Evolutionary conservation across 768 basidiomycete genomes (phyloP).

Genomic region (Agaricus bisporus): DNA sequence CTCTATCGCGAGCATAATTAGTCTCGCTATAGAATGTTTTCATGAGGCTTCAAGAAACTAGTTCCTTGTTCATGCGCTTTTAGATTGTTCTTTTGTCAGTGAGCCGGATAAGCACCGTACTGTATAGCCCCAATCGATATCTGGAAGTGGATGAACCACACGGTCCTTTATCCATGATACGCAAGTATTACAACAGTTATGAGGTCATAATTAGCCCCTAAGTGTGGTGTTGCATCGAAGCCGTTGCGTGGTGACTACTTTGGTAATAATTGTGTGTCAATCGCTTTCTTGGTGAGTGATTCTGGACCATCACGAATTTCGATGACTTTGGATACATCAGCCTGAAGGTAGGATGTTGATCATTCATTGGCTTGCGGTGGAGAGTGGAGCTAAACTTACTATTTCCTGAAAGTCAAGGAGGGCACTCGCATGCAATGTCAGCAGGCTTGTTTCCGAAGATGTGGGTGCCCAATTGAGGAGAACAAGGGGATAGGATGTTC

Average conservation of each 20-base stretch:
- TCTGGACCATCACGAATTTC: slow-evolving; percentile 82
- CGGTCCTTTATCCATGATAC: too few species aligned
- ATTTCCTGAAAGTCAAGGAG: slow-evolving; percentile 73
- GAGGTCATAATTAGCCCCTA: not conserved
- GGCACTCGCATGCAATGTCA: slow-evolving; percentile 81
- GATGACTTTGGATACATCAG: slow-evolving; percentile 72
- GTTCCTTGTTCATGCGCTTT: too few species aligned
- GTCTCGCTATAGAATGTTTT: too few species aligned
- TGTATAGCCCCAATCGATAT: too few species aligned
- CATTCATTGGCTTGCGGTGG: not conserved
- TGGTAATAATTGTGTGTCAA: slow-evolving; percentile 53
- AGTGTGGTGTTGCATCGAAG: not conserved
- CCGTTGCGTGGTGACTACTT: not conserved
- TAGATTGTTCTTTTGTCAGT: too few species aligned
- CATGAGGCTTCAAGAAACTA: too few species aligned
- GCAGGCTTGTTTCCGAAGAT: slow-evolving; percentile 66
- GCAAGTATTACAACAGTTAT: not conserved
- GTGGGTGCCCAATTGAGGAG: slow-evolving; percentile 86
- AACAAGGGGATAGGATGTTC: slow-evolving; percentile 80
- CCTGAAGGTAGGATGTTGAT: slow-evolving; percentile 32
- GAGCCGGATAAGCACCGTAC: too few species aligned
- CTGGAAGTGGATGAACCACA: too few species aligned
- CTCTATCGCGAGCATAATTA: too few species aligned
- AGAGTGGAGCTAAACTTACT: slow-evolving; percentile 34
- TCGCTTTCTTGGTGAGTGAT: slow-evolving; percentile 62